Conservation (phyloP, 495 filamentous ascomycete species). For the Copromyces sp. region DNA sequence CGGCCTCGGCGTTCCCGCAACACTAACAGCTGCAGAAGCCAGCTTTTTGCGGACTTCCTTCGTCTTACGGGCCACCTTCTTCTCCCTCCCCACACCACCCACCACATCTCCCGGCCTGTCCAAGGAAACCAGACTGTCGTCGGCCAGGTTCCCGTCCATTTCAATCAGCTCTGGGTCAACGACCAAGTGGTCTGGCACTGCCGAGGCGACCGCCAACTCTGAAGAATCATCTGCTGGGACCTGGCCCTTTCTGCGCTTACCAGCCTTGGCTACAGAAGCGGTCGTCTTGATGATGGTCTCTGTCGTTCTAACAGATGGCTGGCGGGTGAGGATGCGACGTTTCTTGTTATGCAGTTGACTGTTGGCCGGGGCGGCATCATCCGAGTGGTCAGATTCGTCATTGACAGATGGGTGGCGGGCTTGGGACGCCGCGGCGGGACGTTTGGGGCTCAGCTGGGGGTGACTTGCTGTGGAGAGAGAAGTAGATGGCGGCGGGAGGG, state of each 20-base stretch:
- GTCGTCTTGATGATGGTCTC: not conserved
- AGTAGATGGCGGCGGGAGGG: not conserved
- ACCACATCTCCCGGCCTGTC: not conserved
- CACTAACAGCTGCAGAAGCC: not conserved
- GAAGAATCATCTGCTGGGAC: not conserved
- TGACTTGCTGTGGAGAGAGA: not conserved
- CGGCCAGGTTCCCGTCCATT: not conserved
- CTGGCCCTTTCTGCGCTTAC: not conserved
- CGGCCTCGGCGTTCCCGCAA: not conserved
- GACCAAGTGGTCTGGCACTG: not conserved
- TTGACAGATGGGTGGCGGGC: not conserved
- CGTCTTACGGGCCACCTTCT: not conserved
- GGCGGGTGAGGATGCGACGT: not conserved
- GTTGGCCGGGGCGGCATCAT: not conserved
- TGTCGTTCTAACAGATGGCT: not conserved
- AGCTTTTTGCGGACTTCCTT: not conserved
- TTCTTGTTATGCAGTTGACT: not conserved
- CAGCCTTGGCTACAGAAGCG: not conserved
- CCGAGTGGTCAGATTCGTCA: not conserved
- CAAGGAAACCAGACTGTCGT: not conserved
- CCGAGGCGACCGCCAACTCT: not conserved
- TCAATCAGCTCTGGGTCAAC: not conserved
- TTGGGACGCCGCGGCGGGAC: not conserved
- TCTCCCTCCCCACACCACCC: not conserved
- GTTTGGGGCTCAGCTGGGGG: not conserved